Conservation (phyloP, 2,329 filamentous ascomycete genomes). For the Trichophyton mentagrophytes region DNA sequence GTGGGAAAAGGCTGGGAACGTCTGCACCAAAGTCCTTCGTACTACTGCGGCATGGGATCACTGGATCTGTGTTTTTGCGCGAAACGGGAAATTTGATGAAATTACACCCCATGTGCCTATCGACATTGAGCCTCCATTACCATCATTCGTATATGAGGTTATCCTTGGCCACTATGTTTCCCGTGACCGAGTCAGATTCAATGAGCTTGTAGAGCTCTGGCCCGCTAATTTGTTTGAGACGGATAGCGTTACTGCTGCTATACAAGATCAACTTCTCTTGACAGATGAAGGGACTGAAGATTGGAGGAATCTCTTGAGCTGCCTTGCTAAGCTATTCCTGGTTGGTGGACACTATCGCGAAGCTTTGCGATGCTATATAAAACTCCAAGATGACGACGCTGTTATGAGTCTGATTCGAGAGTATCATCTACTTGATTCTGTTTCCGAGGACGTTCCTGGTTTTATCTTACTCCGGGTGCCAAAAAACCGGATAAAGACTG, state of each 20-base stretch:
- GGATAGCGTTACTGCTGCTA: slow-evolving; percentile 58
- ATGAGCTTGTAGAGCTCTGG: slow-evolving; percentile 71
- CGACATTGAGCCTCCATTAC: slow-evolving; percentile 64
- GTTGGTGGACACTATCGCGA: slow-evolving; percentile 69
- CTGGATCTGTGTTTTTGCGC: slow-evolving; percentile 87
- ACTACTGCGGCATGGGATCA: slow-evolving; percentile 81
- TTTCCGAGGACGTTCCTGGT: slow-evolving; percentile 78
- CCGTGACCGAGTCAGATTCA: slow-evolving; percentile 60
- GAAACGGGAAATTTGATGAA: slow-evolving; percentile 74
- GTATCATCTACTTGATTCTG: slow-evolving; percentile 76
- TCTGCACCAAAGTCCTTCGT: slow-evolving; percentile 71
- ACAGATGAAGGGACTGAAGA: slow-evolving; percentile 67
- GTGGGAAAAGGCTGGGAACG: slow-evolving; percentile 65
- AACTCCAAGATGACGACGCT: slow-evolving; percentile 78
- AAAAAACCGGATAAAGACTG: slow-evolving; percentile 52
- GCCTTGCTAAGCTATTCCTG: slow-evolving; percentile 71
- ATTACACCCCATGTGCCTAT: slow-evolving; percentile 75
- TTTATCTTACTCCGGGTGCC: slow-evolving; percentile 81
- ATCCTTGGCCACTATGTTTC: slow-evolving; percentile 81
- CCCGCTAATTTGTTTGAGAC: slow-evolving; percentile 72
- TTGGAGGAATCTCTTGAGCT: slow-evolving; percentile 81
- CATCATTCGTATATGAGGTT: slow-evolving; percentile 74
- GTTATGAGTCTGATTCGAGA: slow-evolving; percentile 77
- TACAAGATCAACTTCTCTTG: slow-evolving; percentile 70
- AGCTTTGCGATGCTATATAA: slow-evolving; percentile 78